Evolutionary conservation across 345 rosid genomes (phyloP).

Genomic region (Dovyalis caffra): DNA sequence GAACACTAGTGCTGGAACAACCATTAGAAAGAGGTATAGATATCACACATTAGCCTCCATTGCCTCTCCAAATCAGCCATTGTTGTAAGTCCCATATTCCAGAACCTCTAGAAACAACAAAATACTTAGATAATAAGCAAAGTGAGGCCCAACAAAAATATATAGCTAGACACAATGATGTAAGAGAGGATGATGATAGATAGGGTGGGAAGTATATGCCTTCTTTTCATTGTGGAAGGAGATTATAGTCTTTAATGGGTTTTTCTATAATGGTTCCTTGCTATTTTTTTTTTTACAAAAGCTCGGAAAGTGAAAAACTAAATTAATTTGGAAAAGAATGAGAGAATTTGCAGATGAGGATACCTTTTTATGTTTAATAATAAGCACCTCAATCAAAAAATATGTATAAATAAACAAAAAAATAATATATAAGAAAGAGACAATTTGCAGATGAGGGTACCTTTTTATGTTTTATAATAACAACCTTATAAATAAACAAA

Average conservation of each 20-base stretch:
- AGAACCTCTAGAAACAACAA: not conserved
- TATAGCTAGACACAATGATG: not conserved
- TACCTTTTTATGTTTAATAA: too few relatives aligned
- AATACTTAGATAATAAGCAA: not conserved
- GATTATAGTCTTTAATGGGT: too few relatives aligned
- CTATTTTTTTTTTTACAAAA: too few relatives aligned
- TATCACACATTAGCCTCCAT: not conserved
- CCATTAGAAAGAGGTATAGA: not conserved
- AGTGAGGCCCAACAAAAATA: not conserved
- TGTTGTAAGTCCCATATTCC: not conserved
- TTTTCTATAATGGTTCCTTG: too few relatives aligned
- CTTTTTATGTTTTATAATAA: not conserved
- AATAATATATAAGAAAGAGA: not conserved
- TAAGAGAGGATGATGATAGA: not conserved
- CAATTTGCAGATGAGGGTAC: not conserved
- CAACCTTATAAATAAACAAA: not conserved
- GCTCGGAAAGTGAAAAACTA: not conserved
- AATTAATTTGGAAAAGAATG: not conserved
- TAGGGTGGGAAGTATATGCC: too few relatives aligned
- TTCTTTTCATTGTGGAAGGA: too few relatives aligned
- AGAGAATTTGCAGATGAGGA: too few relatives aligned
- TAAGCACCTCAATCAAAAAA: too few relatives aligned
- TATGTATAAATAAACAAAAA: not conserved
- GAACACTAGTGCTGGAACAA: too few relatives aligned
- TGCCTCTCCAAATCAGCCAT: not conserved